phyloP scores from a whole-genome alignment of 2,329 filamentous ascomycete species.

The Clonostachys rosea region DNA sequence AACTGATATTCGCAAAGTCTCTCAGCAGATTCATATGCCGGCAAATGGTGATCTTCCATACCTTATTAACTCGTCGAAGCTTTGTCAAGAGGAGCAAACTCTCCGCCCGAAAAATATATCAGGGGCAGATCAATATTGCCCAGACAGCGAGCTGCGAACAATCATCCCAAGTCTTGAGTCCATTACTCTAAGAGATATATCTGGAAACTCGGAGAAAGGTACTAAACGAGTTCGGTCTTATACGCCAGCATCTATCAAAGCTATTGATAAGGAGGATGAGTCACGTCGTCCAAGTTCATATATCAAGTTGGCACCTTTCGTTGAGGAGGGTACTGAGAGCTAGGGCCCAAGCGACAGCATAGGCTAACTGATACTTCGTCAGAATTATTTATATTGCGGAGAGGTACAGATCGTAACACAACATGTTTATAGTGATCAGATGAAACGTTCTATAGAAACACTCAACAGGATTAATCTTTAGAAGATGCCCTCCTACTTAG shows the following conservation, averaged over 20 bases:
- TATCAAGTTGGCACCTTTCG: constrained; percentile 11
- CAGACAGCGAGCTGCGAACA: constrained; percentile 3
- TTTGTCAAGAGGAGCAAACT: constrained; percentile 7
- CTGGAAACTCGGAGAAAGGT: constrained; percentile 16
- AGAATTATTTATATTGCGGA: too few relatives aligned
- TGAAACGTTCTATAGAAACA: too few relatives aligned
- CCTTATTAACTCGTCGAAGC: constrained; percentile 5
- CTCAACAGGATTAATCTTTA: too few relatives aligned
- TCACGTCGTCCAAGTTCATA: constrained; percentile 22
- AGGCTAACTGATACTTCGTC: too few relatives aligned
- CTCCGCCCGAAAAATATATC: neutral
- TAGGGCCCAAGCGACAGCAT: too few relatives aligned
- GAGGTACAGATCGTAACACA: too few relatives aligned
- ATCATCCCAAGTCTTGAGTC: neutral
- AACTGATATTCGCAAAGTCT: constrained; percentile 30
- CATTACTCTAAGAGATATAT: constrained; percentile 6
- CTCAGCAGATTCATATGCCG: constrained; percentile 27
- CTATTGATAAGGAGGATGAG: constrained; percentile 42
- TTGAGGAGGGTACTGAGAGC: neutral
- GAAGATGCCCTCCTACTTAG: too few relatives aligned
- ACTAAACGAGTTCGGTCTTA: constrained; percentile 40
- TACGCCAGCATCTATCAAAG: constrained; percentile 38
- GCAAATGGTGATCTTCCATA: constrained; percentile 10
- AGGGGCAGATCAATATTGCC: constrained; percentile 4
- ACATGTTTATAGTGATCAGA: too few relatives aligned